Percentiles rank a stretch among this genome's conserved stretches.
Evolutionary conservation across 108 stramenopile genomes (phyloP).

Genomic region (Aurantiochytrium sp.): DNA sequence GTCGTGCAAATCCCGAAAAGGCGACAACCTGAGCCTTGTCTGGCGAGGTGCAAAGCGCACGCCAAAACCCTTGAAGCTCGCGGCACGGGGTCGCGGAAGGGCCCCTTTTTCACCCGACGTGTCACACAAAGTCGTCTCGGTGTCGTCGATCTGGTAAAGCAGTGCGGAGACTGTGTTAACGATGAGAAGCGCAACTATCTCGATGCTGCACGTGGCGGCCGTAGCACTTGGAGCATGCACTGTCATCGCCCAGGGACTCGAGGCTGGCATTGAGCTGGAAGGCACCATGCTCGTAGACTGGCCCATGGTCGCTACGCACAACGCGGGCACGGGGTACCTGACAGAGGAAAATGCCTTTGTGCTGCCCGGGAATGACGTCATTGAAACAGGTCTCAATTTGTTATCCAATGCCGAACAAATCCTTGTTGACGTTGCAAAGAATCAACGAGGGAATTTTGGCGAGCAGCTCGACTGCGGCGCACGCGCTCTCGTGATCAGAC

Average conservation of each 20-base stretch:
- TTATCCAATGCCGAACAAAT: not conserved
- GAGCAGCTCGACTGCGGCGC: conserved; percentile 13
- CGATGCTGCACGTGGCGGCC: not conserved
- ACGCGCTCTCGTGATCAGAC: not conserved
- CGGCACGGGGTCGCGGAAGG: too few relatives aligned
- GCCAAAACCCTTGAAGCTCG: too few relatives aligned
- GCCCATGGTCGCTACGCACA: not conserved
- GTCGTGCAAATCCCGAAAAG: too few relatives aligned
- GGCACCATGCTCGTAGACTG: not conserved
- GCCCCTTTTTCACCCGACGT: too few relatives aligned
- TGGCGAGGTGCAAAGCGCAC: too few relatives aligned
- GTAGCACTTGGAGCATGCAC: not conserved
- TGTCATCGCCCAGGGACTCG: not conserved
- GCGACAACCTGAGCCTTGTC: too few relatives aligned
- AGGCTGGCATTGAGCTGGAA: not conserved
- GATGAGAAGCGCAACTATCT: too few relatives aligned
- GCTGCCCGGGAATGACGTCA: not conserved
- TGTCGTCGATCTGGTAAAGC: too few relatives aligned
- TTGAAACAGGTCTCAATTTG: not conserved
- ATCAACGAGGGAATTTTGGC: not conserved
- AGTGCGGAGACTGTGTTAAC: too few relatives aligned
- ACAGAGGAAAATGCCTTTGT: not conserved
- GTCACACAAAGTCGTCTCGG: too few relatives aligned
- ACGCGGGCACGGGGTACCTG: not conserved
- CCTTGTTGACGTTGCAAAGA: not conserved